Percentiles rank a stretch among this genome's conserved stretches.
Conservation (phyloP, 345 rosid genomes). For the Eucalyptus cladocalyx region DNA sequence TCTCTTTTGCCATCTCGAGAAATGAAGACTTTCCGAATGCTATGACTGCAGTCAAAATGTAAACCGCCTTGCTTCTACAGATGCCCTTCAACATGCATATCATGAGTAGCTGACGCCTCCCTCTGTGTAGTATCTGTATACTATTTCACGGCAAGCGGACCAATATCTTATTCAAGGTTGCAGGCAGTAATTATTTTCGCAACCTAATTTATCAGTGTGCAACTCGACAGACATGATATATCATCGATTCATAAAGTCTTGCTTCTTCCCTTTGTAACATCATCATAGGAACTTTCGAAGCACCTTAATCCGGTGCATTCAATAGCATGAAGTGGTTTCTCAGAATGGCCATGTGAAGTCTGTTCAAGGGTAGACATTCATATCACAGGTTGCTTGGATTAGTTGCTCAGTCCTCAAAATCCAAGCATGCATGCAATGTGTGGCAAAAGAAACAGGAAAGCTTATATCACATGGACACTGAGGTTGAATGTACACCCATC, state of each 20-base stretch:
- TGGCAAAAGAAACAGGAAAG: not conserved
- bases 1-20: not conserved
- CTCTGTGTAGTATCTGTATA: not conserved
- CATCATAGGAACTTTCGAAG: not conserved
- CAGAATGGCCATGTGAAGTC: not conserved
- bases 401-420: not conserved
- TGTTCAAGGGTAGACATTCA: not conserved
- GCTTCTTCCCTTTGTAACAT: not conserved
- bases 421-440: not conserved
- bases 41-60: not conserved
- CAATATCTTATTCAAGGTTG: not conserved
- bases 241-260: not conserved
- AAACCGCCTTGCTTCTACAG: not conserved
- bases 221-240: not conserved
- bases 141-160: not conserved
- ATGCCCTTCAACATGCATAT: not conserved
- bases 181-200: not conserved
- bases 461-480: not conserved
- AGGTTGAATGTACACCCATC: not conserved
- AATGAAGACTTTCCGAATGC: not conserved
- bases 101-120: not conserved
- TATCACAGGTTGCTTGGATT: not conserved
- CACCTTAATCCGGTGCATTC: not conserved
- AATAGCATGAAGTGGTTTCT: not conserved
- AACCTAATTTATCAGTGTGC: not conserved